Evolutionary conservation across 1,284 basidiomycete species (phyloP), one percentile per base, ranked within the genome.

Genomic region (Cutaneotrichosporon daszewskae): DNA sequence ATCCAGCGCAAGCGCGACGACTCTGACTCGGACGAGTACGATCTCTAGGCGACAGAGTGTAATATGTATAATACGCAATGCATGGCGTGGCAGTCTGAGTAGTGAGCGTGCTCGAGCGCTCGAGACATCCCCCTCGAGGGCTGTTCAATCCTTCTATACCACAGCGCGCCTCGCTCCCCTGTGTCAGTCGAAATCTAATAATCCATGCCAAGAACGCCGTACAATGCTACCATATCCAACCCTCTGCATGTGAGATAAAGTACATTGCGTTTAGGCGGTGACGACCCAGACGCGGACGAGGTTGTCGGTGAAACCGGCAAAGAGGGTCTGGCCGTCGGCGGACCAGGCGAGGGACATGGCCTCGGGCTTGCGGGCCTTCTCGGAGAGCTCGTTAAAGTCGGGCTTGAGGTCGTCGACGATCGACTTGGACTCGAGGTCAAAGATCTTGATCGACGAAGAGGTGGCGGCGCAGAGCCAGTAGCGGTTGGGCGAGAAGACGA

Each of bases 381-480:
- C 82, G 57, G 81, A 78, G 54, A 84, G 79, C 43, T 61, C 64
- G 64, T 87, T 84, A 70, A 87, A 91, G 64, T 90, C 85, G 51
- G 90, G 89, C 61, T 60, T 57, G 78, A 98, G 87, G 77, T 98
- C 92, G 68, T 97, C 95, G 56, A 98, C 94, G 70, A 98, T 96
- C 37, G 87, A 89, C 90, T 94, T 94, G 84, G 85, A 88, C 82
- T 95, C 90, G 46, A 95, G 79, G 73, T 96, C 91, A 72, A 96
- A 96, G 75, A 96, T 97, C 80, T 98, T 98, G 78, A 98, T 89
- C 75, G 89, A 95, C 69, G 85, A 89, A 54, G 90, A 81, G 56
- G 95, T 98, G 58, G 95, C 95, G 61, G 95, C 95, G 74, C 95
- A 99, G 57, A 99, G 79, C 95, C 95, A 99, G 85, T 99, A 99